Base-by-base conservation (phyloP, 2,329 filamentous ascomycete genomes). In the Sporothrix phasma region DNA sequence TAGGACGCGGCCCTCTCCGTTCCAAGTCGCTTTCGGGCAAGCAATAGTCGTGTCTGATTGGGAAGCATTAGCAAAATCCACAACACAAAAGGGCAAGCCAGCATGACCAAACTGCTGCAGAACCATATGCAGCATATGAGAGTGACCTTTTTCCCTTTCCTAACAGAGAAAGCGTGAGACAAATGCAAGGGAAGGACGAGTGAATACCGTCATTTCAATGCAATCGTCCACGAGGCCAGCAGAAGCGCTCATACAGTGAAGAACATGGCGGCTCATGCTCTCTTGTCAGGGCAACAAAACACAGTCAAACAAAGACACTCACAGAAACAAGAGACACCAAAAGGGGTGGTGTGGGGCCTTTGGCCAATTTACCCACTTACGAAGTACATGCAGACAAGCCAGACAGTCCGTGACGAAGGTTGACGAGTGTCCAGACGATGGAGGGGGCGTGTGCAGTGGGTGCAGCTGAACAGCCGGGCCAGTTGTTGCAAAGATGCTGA, bases 181-280 rank as follows among this genome's bases (percentile, higher is more conserved):
- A 59, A 31, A 45, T 43, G 54, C 56, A 29, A 59, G 56, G 17
- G 24, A 29, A 43, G 8, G 3, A 6, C 17, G 31, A 56, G 51
- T 34, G 19, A 59, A 59, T 59, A 45, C 56, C 56, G 56, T 59
- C 56, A 59, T 59, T 59, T 59, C 56, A 13, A 31, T 59, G 56
- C 56, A 59, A 59, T 59, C 37, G 17, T 15, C 56, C 39, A 59
- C 39, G 39, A 59, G 56, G 22, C 15, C 26, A 58, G 29, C 26
- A 34, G 29, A 53, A 29, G 17, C 17, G 15, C 34, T 11, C 34
- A 37, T 3, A 37, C 8, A 13, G 5, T 13, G 15, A 37, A 13
- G 11, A 13, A 15, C 34, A 37, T 13, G 15, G 15, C 34, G 15
- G 34, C 0, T 37, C 4, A 13, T 41, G 2, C 5, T 34, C 31